Evolutionary conservation across 2,329 filamentous ascomycete species (phyloP).

Genomic region (Paraphaeosphaeria minitans): DNA sequence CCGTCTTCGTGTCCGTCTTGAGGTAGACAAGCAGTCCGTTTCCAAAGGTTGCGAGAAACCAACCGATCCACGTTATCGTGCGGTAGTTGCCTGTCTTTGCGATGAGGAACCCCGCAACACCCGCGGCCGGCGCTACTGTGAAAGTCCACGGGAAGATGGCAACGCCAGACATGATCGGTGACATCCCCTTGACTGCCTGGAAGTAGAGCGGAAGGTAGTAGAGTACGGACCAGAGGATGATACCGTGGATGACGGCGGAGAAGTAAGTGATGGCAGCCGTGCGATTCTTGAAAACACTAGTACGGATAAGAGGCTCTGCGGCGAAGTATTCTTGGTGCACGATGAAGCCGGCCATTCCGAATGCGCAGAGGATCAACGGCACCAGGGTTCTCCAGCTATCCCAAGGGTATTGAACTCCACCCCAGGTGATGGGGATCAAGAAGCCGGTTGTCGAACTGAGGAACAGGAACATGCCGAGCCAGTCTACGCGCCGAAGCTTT

Average conservation of each 20-base stretch:
- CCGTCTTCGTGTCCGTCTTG: slow-evolving; percentile 55
- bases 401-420: slow-evolving; percentile 70
- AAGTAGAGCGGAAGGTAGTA: slow-evolving; percentile 53
- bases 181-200: slow-evolving; percentile 48
- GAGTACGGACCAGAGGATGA: slow-evolving; percentile 50
- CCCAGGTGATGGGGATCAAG: slow-evolving; percentile 67
- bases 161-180: slow-evolving; percentile 46
- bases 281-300: slow-evolving; percentile 55
- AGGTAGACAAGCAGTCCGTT: slow-evolving; percentile 61
- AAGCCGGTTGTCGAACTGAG: slow-evolving; percentile 63
- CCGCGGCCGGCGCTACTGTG: slow-evolving; percentile 66
- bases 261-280: slow-evolving; percentile 58
- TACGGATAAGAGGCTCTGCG: slow-evolving; percentile 56
- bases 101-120: slow-evolving; percentile 61
- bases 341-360: slow-evolving; percentile 58
- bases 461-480: slow-evolving; percentile 66
- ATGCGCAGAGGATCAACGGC: slow-evolving; percentile 62
- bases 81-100: slow-evolving; percentile 64
- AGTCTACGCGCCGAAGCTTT: slow-evolving; percentile 65
- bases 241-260: slow-evolving; percentile 63
- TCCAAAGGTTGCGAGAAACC: slow-evolving; percentile 64
- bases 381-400: slow-evolving; percentile 65
- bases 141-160: slow-evolving; percentile 54
- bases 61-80: slow-evolving; percentile 66
- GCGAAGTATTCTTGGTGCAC: slow-evolving; percentile 61